Evolutionary conservation across 2,329 filamentous ascomycete species (phyloP), one percentile per base, ranked within the genome.

Genomic region (Cladosporium sphaerospermum): DNA sequence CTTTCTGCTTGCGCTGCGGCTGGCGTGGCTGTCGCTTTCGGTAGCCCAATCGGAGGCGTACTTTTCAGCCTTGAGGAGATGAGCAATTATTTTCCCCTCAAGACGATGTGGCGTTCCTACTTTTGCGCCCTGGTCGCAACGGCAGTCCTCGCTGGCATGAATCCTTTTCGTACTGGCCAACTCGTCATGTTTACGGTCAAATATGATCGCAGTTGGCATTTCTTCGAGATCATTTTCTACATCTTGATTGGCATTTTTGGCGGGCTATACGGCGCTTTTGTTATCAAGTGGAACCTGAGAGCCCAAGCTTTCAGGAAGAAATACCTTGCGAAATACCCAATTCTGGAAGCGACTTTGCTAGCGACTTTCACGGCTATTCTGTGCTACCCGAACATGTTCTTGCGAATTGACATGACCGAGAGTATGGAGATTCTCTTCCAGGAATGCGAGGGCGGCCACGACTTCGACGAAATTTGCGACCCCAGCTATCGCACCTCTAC

Each of bases 111-210:
- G 93, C 82, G 93, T 62, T 96, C 90, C 68, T 99, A 97, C 69
- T 97, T 99, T 69, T 99, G 93, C 71, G 93, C 93, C 31, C 74
- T 99, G 59, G 92, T 99, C 4, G 93, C 91, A 4, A 97, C 93
- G 1, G 89, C 90, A 46, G 89, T 96, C 13, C 74, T 99, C 37
- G 86, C 93, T 23, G 89, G 88, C 54, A 95, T 99, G 89, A 99
- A 99, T 62, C 93, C 93, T 18, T 99, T 99, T 72, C 79, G 93
- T 49, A 97, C 93, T 0, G 93, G 93, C 16, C 93, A 99, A 67
- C 79, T 99, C 40, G 93, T 99, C 81, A 97, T 99, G 92, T 99
- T 99, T 71, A 91, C 96, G 64, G 92, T 99, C 64, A 83, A 84
- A 63, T 99, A 99, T 67, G 92, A 97, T 69, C 86, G 92, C 39